Percentiles rank a stretch among this genome's conserved stretches.
Evolutionary conservation across 148 eudicot genomes (phyloP).

Genomic region (Camellia lanceoleosa): DNA sequence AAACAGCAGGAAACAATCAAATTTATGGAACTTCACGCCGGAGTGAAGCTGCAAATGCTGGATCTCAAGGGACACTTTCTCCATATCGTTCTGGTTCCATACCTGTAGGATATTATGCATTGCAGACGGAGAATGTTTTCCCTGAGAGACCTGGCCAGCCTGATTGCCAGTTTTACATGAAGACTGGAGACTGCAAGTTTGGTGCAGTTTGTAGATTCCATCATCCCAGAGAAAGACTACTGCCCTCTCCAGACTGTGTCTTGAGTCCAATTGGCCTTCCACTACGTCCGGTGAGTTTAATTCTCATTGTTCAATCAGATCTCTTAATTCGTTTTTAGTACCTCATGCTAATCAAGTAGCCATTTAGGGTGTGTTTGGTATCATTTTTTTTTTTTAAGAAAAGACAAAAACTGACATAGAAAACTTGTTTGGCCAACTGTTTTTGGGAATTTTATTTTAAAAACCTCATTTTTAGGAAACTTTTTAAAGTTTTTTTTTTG

Average conservation of each 20-base stretch:
- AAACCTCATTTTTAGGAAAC: too few relatives aligned
- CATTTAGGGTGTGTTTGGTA: neutral
- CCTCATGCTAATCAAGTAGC: neutral
- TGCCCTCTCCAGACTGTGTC: slow-evolving; percentile 81
- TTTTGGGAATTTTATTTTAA: too few relatives aligned
- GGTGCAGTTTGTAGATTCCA: slow-evolving; percentile 94
- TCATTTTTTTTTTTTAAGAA: neutral
- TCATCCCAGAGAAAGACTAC: slow-evolving; percentile 81
- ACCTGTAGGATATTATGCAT: slow-evolving; percentile 64
- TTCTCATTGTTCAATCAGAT: neutral
- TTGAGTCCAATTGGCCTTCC: slow-evolving; percentile 93
- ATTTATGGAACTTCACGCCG: slow-evolving; percentile 50
- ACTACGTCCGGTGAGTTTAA: slow-evolving; percentile 68
- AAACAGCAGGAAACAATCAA: slow-evolving; percentile 52
- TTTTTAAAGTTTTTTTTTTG: too few relatives aligned
- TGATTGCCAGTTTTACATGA: slow-evolving; percentile 95
- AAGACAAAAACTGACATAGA: too few relatives aligned
- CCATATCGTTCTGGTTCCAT: slow-evolving; percentile 61
- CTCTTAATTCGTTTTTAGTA: neutral
- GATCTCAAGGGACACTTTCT: slow-evolving; percentile 54
- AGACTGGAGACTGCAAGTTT: slow-evolving; percentile 98
- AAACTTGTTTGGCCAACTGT: too few relatives aligned
- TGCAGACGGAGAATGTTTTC: slow-evolving; percentile 72
- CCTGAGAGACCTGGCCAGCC: slow-evolving; percentile 98
- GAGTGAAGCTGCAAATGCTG: slow-evolving; percentile 49